These are phyloP conservation scores for Aspergillus coremiiformis DNA, from an alignment of 495 filamentous ascomycete genomes.

Conservation along the genomic window DNA sequence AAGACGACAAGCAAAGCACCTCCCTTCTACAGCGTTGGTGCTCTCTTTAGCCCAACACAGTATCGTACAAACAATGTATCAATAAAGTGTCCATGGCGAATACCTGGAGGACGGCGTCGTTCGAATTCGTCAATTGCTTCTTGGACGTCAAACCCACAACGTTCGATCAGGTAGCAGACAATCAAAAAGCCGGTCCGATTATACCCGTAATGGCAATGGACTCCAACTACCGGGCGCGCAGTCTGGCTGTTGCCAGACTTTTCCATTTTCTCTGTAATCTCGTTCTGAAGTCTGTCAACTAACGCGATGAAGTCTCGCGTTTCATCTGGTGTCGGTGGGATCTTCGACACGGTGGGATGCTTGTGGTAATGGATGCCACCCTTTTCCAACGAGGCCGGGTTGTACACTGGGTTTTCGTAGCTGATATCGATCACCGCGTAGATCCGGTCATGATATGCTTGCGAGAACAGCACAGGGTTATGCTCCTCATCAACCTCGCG, in stretches of 20 bases:
- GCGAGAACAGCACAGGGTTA: constrained; percentile 64
- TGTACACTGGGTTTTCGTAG: constrained; percentile 78
- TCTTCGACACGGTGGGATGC: constrained; percentile 86
- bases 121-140: constrained; percentile 79
- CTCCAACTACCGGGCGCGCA: constrained; percentile 56
- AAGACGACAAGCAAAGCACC: not conserved
- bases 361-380: constrained; percentile 76
- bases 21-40: constrained; percentile 38
- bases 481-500: constrained; percentile 80
- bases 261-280: constrained; percentile 34
- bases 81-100: constrained; percentile 83
- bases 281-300: constrained; percentile 57
- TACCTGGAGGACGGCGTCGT: constrained; percentile 65
- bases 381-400: constrained; percentile 63
- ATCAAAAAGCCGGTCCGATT: constrained; percentile 89
- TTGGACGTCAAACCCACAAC: constrained; percentile 60
- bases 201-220: constrained; percentile 95
- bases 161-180: constrained; percentile 84
- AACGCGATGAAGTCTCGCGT: constrained; percentile 68
- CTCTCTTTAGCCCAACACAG: constrained; percentile 47
- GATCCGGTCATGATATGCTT: constrained; percentile 57
- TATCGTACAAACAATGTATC: constrained; percentile 82
- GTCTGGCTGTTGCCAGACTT: constrained; percentile 39
- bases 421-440: constrained; percentile 81
- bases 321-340: constrained; percentile 73